Evolutionary conservation across 768 basidiomycete species (phyloP), one percentile per base, ranked within the genome.

Genomic region (Rhodosporidiobolus odoratus): DNA sequence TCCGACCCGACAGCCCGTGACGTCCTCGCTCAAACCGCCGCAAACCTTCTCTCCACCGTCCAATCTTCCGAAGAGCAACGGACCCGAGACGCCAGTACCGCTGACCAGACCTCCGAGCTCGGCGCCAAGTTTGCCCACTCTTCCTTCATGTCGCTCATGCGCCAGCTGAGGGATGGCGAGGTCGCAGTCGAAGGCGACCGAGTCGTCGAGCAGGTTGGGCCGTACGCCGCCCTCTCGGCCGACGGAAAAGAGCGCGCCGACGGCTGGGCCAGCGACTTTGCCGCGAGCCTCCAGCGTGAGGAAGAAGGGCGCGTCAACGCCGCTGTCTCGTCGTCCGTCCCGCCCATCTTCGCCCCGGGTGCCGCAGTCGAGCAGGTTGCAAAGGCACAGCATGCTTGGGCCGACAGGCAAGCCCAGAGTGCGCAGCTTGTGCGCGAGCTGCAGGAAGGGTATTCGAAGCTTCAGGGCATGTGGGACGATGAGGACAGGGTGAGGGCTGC

Each of bases 61-160:
- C 64, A 58, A 35, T 16, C 30, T 17, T 60, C 67, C 41, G 68
- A 74, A 32, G 58, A 48, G 16, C 68, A 66, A 40, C 65, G 68
- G 9, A 12, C 12, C 13, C 43, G 43, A 21, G 43, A 43, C 15
- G 12, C n/a, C n/a, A 17, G 8, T 17, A 10, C 48, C 48, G 23
- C 48, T 50, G 48, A 50, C 5, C 40, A 85, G 76, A 80, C 87
- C n/a, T n/a, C n/a, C 67, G 89, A 90, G 64, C 83, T 84, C 76
- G 92, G 90, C 77, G 86, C 87, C 43, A 96, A 95, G 78, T 92
- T 96, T 76, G 84, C 86, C 79, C 85, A 91, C 40, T 92, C 90
- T 79, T 83, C 85, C 68, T 96, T 96, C 78, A 82, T 96, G 83
- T 84, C 84, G 30, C 83, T 96, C 35, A 95, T 96, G 92, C 85